A percentile compares a stretch with the other conserved stretches of the same genome.
These are phyloP conservation scores for Colletotrichum paranaense DNA, from an alignment of 2,329 filamentous ascomycete genomes.

Conservation along the genomic window DNA sequence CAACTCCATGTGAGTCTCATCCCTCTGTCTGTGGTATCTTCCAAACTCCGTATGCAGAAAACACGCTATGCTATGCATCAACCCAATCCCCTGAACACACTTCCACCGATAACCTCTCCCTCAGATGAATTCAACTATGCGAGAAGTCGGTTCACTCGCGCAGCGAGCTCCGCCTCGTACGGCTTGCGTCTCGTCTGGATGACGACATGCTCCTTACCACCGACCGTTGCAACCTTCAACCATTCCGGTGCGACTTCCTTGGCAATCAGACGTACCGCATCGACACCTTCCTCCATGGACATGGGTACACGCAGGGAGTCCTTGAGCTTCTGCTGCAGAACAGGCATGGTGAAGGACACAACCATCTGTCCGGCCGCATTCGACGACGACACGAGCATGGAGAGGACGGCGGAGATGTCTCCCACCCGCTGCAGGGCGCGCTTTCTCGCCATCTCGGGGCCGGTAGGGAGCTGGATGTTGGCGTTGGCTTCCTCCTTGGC, in stretches of 20 bases:
- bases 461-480: slow-evolving; percentile 53
- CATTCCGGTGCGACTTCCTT: slow-evolving; percentile 67
- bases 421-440: slow-evolving; percentile 74
- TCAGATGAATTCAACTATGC: neutral
- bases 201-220: slow-evolving; percentile 67
- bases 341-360: slow-evolving; percentile 74
- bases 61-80: slow-evolving; percentile 12
- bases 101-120: neutral
- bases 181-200: slow-evolving; percentile 59
- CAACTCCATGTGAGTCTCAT: neutral
- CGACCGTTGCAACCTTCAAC: slow-evolving; percentile 63
- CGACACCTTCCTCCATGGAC: slow-evolving; percentile 62
- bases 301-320: slow-evolving; percentile 72
- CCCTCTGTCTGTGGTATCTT: slow-evolving; percentile 21
- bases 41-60: slow-evolving; percentile 28
- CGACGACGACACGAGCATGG: slow-evolving; percentile 69
- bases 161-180: slow-evolving; percentile 34
- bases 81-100: neutral
- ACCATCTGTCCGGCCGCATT: slow-evolving; percentile 63
- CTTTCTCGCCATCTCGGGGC: slow-evolving; percentile 68
- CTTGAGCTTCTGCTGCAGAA: slow-evolving; percentile 72
- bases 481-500: slow-evolving; percentile 72
- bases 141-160: slow-evolving; percentile 30
- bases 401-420: slow-evolving; percentile 76
- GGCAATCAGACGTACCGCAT: slow-evolving; percentile 63